Evolutionary conservation across 257 asterid genomes (phyloP), one percentile per base, ranked within the genome.

Genomic region (Gardenia jasminoides): DNA sequence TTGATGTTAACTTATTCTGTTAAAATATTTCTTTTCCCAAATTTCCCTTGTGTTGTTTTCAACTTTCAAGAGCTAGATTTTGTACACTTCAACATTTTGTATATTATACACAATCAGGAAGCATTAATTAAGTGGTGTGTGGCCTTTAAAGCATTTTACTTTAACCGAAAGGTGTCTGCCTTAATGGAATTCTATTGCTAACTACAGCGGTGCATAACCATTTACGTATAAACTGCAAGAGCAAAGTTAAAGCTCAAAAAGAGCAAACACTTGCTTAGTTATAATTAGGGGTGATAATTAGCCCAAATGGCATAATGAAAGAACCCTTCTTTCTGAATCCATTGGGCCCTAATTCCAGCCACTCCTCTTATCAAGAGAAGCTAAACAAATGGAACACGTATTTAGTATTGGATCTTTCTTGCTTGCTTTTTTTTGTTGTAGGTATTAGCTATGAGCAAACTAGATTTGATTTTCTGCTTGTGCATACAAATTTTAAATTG

Each of bases 121-220:
- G 41, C 75, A 74, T 73, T 33, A 67, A 73, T 74, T 39, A 31
- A 67, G 75, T 50, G 78, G 79, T 67, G 30, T 30, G n/a, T 72
- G 24, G 62, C 19, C 62, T 19, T 50, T 78, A 26, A 67, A n/a
- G 43, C 58, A 61, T 4, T 24, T 58, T 28, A 76, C 84, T 80
- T 80, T 75, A 75, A 69, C 80, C 84, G 80, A 80, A 80, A 76
- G 84, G 65, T 43, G 30, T 58, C n/a, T 16, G 13, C 62, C 47
- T 43, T 62, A 1, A 62, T 44, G 24, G 30, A 17, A 17, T 62
- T 30, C 33, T 52, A 30, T 24, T n/a, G 12, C 43, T 67, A 74
- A 48, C 64, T 50, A 64, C 17, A 74, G 46, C 28, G 13, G n/a
- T 48, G 19, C 17, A 36, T 30, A 72, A 13, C 47, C 46, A 39